These are phyloP conservation scores for Leccinum boreale DNA, from an alignment of 768 basidiomycete species.

Conservation along the genomic window DNA sequence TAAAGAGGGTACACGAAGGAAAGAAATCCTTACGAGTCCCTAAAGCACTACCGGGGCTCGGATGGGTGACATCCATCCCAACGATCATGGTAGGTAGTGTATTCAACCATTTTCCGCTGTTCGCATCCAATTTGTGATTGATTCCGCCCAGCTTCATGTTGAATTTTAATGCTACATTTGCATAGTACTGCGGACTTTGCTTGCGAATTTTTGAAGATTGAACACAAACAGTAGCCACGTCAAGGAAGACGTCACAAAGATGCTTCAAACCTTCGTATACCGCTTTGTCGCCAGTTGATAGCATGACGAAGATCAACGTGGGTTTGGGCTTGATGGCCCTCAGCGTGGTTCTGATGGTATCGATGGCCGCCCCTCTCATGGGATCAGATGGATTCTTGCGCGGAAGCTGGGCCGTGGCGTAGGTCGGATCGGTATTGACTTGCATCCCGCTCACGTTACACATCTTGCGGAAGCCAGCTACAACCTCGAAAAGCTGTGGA, in stretches of 20 bases:
- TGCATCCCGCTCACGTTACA: slow-evolving; percentile 63
- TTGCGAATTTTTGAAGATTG: slow-evolving; percentile 70
- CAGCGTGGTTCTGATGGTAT: slow-evolving; percentile 41
- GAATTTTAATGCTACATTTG: slow-evolving; percentile 53
- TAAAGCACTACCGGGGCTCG: slow-evolving; percentile 64
- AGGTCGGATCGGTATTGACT: slow-evolving; percentile 35
- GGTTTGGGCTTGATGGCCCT: slow-evolving; percentile 39
- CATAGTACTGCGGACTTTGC: slow-evolving; percentile 51
- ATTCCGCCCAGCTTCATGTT: slow-evolving; percentile 56
- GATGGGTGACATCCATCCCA: slow-evolving; percentile 72
- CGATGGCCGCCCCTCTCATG: slow-evolving; percentile 48
- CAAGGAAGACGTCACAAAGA: slow-evolving; percentile 48
- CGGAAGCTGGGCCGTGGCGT: slow-evolving; percentile 44
- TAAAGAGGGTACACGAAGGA: not conserved
- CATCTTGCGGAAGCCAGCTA: slow-evolving; percentile 59
- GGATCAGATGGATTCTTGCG: slow-evolving; percentile 51
- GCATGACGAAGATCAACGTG: slow-evolving; percentile 42
- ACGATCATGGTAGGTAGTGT: slow-evolving; percentile 48
- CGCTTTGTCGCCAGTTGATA: slow-evolving; percentile 45
- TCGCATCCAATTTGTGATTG: slow-evolving; percentile 44
- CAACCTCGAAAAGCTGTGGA: slow-evolving; percentile 42
- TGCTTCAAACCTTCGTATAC: slow-evolving; percentile 52
- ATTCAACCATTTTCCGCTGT: slow-evolving; percentile 38
- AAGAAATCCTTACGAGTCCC: slow-evolving; percentile 38
- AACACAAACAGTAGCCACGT: slow-evolving; percentile 65